Evolutionary conservation across 257 asterid species (phyloP), one percentile per base, ranked within the genome.

Genomic region (Solanum pinnatisectum): DNA sequence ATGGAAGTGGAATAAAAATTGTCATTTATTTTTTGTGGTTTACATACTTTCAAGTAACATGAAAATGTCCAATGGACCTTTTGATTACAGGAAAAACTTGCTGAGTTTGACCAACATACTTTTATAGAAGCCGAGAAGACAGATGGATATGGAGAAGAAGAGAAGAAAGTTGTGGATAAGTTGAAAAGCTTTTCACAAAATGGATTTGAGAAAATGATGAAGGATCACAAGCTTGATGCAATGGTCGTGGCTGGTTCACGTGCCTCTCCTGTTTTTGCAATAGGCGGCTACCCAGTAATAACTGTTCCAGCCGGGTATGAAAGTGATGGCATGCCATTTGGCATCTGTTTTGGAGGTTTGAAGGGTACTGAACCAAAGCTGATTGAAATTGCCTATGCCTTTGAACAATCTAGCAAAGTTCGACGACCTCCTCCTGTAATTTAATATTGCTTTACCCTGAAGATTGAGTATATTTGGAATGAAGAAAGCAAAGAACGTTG

Each of bases 261-360:
- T 87, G 79, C 79, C 85, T 70, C 90, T 5, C n/a, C 52, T 11
- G 89, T 89, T 22, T 90, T 91, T n/a, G 92, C 93, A 6, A 89
- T 91, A 5, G 94, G 92, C 2, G 94, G 94, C 4, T 93, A 85
- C 88, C 95, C 95, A 6, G 98, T 89, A 7, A 92, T 95, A 89
- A 92, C 91, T 0, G 89, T 95, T 16, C 98, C 96, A 6, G 98
- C 95, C 10, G 96, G 95, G 14, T 94, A 93, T 72, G 94, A 90
- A 81, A 81, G 42, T 85, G 88, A 89, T 71, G 96, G 96, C n/a
- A 91, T 90, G 92, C 97, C 98, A 2, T 91, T 94, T 49, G 96
- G 98, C 3, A 87, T 94, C 12, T 89, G 90, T 68, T 94, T 95
- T 46, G 95, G 97, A 23, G 98, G 98, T 25, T 72, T 94, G 20